Base-by-base conservation (phyloP, 192 early-diverging fungal genomes). In the Umbelopsis sp. region DNA sequence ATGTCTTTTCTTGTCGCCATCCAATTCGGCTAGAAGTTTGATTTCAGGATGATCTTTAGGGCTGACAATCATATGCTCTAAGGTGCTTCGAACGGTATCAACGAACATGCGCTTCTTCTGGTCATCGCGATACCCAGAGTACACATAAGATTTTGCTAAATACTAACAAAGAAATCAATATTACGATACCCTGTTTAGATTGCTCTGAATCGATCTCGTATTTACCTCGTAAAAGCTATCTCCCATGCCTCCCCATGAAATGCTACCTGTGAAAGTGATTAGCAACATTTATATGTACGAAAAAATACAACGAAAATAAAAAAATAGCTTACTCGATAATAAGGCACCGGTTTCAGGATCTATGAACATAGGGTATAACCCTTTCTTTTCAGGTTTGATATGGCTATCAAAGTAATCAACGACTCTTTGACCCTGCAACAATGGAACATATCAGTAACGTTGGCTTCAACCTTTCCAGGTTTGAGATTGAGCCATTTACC, bases 151-250 rank as follows among this genome's bases (percentile, higher is more conserved):
- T 65, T 90, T 88, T 41, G 87, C 75, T 36, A 90, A 65, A 62
- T 90, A 90, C 80, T 84, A 45, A 75, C 25, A 43, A 20, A 38
- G 38, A 45, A 14, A 66, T 47, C 17, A 66, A 67, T 24, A 66
- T 29, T n/a, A n/a, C n/a, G 68, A 66, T 2, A 47, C 22, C 1
- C 8, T 26, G 52, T 5, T 22, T 22, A 53, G 12, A 25, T 12
- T 53, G 17, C 31, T 7, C 21, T 20, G 62, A 62, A 24, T 50
- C 4, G n/a, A 45, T 31, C 17, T 16, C 10, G 56, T 45, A 3
- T 24, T 29, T 80, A 88, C 87, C 83, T 89, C 88, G 50, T 89
- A 89, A 52, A 85, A 86, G 44, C 85, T 86, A 49, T 89, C 88
- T 3, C 70, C 78, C 82, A 83, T 75, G 16, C 82, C 86, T 26